These are phyloP conservation scores for Rhinocladiella similis DNA, from an alignment of 2,329 filamentous ascomycete species.

Conservation along the genomic window DNA sequence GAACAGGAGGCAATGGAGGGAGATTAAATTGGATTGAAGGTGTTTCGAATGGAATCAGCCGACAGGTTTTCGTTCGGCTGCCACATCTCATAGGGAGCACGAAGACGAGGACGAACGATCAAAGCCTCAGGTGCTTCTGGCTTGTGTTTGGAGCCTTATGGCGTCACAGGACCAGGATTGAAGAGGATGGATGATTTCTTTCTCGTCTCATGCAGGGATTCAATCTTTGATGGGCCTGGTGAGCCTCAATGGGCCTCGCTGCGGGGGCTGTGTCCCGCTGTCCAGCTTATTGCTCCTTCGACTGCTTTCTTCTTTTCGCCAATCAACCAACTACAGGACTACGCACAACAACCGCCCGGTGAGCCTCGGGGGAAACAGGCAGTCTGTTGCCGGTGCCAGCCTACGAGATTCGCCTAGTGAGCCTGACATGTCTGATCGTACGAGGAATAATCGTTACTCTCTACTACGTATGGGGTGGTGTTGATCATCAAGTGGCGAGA, in stretches of 20 bases:
- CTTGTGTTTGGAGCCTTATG: not conserved
- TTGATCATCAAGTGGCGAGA: no score
- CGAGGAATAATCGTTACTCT: no score
- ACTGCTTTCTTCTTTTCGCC: not conserved
- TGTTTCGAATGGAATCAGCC: not conserved
- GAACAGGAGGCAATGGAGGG: not conserved
- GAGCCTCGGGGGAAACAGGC: not conserved
- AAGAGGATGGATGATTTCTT: no score
- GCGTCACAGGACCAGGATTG: not conserved
- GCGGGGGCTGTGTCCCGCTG: not conserved
- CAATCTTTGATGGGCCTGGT: no score
- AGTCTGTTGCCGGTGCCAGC: not conserved
- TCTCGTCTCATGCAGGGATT: no score
- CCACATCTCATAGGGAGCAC: no score
- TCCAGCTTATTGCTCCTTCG: not conserved
- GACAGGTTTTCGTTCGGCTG: not conserved
- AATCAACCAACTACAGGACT: not conserved
- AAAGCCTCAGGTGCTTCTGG: not conserved
- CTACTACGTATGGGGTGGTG: no score
- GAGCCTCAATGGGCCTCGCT: not conserved
- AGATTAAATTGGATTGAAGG: not conserved
- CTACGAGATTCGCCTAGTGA: not conserved
- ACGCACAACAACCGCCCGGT: no score
- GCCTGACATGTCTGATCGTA: not conserved
- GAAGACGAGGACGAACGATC: not conserved